Evolutionary conservation across 1,284 basidiomycete genomes (phyloP).

Genomic region (Macrocystidia cucumis): DNA sequence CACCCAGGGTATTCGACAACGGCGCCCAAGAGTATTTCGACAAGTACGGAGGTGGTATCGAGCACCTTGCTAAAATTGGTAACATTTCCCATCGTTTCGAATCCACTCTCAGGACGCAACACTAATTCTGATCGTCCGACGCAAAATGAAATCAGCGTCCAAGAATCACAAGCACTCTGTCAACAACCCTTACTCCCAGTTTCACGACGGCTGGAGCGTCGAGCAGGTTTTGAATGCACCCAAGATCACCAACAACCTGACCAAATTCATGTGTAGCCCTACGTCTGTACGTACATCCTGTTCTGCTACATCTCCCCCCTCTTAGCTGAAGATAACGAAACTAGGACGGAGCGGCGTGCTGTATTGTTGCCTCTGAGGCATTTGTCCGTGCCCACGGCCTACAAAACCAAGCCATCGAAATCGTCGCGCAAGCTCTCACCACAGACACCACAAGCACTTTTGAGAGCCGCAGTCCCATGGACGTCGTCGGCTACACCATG

Average conservation of each 20-base stretch:
- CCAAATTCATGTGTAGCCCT: slow-evolving; percentile 85
- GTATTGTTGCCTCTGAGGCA: slow-evolving; percentile 73
- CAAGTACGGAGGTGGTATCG: slow-evolving; percentile 64
- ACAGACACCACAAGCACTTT: slow-evolving; percentile 64
- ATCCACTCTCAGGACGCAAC: background rate
- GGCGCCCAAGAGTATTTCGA: slow-evolving; percentile 75
- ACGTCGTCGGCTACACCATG: slow-evolving; percentile 72
- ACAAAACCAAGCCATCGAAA: slow-evolving; percentile 84
- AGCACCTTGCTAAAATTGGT: slow-evolving; percentile 76
- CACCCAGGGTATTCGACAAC: slow-evolving; percentile 74
- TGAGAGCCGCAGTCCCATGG: slow-evolving; percentile 63
- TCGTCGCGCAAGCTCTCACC: slow-evolving; percentile 54
- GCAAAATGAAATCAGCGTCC: slow-evolving; percentile 39
- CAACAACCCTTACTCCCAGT: slow-evolving; percentile 85
- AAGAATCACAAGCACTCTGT: slow-evolving; percentile 83
- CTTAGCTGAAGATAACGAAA: background rate
- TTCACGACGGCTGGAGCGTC: slow-evolving; percentile 67
- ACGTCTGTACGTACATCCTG: slow-evolving; percentile 45
- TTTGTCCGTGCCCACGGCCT: slow-evolving; percentile 72
- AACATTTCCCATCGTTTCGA: slow-evolving; percentile 10
- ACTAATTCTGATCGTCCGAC: background rate
- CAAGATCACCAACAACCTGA: slow-evolving; percentile 69
- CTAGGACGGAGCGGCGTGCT: slow-evolving; percentile 71
- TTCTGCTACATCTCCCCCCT: background rate
- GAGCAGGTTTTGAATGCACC: slow-evolving; percentile 62